phyloP scores from a whole-genome alignment of 768 basidiomycete genomes.

The Tylopilus sp. region DNA sequence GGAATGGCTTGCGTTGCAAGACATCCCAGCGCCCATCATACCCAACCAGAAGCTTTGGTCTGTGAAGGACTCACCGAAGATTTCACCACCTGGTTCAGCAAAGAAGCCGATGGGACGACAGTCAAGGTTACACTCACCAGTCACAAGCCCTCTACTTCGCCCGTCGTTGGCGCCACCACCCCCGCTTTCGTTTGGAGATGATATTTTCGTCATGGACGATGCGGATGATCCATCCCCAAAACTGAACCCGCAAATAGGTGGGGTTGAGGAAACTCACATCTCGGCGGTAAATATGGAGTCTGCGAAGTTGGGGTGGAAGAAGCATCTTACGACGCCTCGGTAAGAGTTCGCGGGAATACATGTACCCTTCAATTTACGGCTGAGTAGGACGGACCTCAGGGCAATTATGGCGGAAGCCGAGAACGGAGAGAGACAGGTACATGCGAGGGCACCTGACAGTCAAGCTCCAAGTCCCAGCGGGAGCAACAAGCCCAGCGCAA shows the following conservation, averaged over 20 bases:
- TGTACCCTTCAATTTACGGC: constrained; percentile 13
- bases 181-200: constrained; percentile 41
- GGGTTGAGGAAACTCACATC: background rate
- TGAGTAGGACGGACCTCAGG: constrained; percentile 73
- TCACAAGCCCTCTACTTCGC: constrained; percentile 23
- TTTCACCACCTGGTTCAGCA: constrained; percentile 28
- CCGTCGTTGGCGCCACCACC: constrained; percentile 6
- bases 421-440: constrained; percentile 20
- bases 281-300: background rate
- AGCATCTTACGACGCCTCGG: constrained; percentile 45
- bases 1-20: constrained; percentile 69
- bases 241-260: constrained; percentile 8
- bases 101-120: constrained; percentile 11
- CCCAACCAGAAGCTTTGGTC: constrained; percentile 24
- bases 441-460: background rate
- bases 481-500: background rate
- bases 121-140: constrained; percentile 6
- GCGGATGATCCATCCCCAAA: constrained; percentile 38
- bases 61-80: constrained; percentile 27
- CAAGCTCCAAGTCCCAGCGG: background rate
- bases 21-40: constrained; percentile 59
- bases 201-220: constrained; percentile 85
- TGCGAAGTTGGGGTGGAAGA: constrained; percentile 45
- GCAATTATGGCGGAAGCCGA: constrained; percentile 81
- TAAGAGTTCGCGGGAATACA: constrained; percentile 28